Evolutionary conservation across 331 rosid species (phyloP).

Genomic region (Stylosanthes scabra): DNA sequence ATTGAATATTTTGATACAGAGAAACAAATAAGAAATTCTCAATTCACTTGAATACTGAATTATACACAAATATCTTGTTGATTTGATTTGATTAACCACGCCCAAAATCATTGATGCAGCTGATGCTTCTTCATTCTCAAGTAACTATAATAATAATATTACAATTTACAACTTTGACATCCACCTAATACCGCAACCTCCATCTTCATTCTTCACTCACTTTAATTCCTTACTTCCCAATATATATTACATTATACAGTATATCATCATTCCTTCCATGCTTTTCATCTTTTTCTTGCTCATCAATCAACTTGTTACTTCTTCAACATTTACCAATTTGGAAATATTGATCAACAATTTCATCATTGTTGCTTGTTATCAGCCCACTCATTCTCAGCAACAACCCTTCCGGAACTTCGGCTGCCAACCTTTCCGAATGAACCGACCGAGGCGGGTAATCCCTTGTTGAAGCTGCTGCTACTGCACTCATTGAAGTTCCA

Average conservation of each 20-base stretch:
- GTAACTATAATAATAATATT: constrained; percentile 42
- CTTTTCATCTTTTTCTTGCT: constrained; percentile 24
- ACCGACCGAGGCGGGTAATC: constrained; percentile 55
- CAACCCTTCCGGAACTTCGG: constrained; percentile 79
- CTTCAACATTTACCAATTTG: constrained; percentile 14
- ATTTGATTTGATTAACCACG: constrained; percentile 27
- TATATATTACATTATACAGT: constrained; percentile 36
- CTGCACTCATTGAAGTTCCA: constrained; percentile 70
- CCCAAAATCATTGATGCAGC: constrained; percentile 39
- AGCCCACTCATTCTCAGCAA: constrained; percentile 58
- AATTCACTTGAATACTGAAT: constrained; percentile 28
- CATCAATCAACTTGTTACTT: no score
- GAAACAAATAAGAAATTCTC: constrained; percentile 16
- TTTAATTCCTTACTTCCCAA: constrained; percentile 58
- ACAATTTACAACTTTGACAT: constrained; percentile 49
- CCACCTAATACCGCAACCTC: not conserved
- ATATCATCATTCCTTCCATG: constrained; percentile 6
- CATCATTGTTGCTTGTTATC: constrained; percentile 69
- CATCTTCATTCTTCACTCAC: constrained; percentile 32
- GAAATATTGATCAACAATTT: constrained; percentile 1
- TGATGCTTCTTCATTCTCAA: constrained; percentile 49
- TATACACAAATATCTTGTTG: not conserved
- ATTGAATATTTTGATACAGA: constrained; percentile 15
- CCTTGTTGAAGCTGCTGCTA: constrained; percentile 93
- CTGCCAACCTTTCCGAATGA: constrained; percentile 77